A percentile compares a stretch with the other conserved stretches of the same genome.
Evolutionary conservation across 768 basidiomycete genomes (phyloP).

Genomic region (Dendrothele bispora): DNA sequence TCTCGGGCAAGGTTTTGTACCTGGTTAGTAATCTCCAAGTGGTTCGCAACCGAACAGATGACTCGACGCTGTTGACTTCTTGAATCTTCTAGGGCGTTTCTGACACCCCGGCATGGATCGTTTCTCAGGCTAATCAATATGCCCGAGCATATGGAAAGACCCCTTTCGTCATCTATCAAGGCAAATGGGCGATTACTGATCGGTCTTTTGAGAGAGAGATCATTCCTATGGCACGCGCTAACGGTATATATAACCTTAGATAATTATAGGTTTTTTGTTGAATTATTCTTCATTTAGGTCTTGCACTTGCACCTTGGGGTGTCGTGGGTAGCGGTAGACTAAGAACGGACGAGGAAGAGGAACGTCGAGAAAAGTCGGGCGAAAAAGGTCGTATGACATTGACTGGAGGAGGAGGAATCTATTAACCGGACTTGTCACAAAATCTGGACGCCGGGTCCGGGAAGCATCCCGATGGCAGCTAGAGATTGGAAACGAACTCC

Average conservation of each 20-base stretch:
- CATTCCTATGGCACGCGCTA: constrained; percentile 32
- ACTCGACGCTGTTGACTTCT: background rate
- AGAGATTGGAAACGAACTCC: too few species aligned
- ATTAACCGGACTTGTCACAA: too few species aligned
- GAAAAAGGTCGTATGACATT: constrained; percentile 31
- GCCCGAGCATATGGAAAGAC: constrained; percentile 27
- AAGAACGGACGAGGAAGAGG: constrained; percentile 38
- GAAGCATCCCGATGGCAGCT: too few species aligned
- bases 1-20: constrained; percentile 42
- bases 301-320: constrained; percentile 43
- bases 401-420: too few species aligned
- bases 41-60: background rate
- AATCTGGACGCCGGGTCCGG: too few species aligned
- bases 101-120: constrained; percentile 38
- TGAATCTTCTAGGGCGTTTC: constrained; percentile 14
- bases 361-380: constrained; percentile 7
- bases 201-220: constrained; percentile 43
- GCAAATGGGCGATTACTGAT: constrained; percentile 27
- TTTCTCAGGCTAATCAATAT: constrained; percentile 28
- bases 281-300: constrained; percentile 21
- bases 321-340: constrained; percentile 40
- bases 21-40: constrained; percentile 21
- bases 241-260: constrained; percentile 1
- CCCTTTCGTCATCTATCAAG: constrained; percentile 46
- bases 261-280: background rate